A percentile compares a stretch with the other conserved stretches of the same genome.
phyloP scores from a whole-genome alignment of 495 filamentous ascomycete species.

The Tuber aestivum region DNA sequence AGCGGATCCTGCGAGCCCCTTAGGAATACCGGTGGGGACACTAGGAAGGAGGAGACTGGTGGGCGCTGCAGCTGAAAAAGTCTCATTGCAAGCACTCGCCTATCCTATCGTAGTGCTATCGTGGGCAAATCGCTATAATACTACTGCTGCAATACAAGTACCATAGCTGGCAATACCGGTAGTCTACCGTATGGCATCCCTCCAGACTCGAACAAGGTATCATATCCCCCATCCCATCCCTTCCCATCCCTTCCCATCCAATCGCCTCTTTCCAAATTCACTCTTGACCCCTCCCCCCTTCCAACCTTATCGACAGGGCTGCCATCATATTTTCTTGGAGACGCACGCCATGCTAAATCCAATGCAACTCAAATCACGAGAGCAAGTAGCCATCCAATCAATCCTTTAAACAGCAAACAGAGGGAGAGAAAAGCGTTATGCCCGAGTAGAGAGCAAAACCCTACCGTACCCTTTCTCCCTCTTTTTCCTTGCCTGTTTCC shows the following conservation, averaged over 20 bases:
- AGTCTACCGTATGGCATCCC: neutral
- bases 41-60: neutral
- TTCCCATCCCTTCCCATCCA: slow-evolving; percentile 13
- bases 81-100: no score
- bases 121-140: neutral
- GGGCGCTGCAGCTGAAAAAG: no score
- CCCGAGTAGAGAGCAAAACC: neutral
- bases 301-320: slow-evolving; percentile 25
- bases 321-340: slow-evolving; percentile 23
- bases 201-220: neutral
- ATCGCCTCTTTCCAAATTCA: slow-evolving; percentile 14
- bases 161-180: neutral
- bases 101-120: neutral
- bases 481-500: neutral
- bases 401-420: neutral
- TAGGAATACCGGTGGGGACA: neutral
- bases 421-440: neutral
- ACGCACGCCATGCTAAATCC: slow-evolving; percentile 19
- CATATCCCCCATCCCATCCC: neutral
- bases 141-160: neutral
- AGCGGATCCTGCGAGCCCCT: neutral
- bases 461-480: neutral
- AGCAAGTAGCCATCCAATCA: slow-evolving; percentile 27
- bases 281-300: slow-evolving; percentile 27
- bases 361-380: slow-evolving; percentile 33